Evolutionary conservation across 352 stramenopile species (phyloP).

Genomic region (Pythium scleroteichum): DNA sequence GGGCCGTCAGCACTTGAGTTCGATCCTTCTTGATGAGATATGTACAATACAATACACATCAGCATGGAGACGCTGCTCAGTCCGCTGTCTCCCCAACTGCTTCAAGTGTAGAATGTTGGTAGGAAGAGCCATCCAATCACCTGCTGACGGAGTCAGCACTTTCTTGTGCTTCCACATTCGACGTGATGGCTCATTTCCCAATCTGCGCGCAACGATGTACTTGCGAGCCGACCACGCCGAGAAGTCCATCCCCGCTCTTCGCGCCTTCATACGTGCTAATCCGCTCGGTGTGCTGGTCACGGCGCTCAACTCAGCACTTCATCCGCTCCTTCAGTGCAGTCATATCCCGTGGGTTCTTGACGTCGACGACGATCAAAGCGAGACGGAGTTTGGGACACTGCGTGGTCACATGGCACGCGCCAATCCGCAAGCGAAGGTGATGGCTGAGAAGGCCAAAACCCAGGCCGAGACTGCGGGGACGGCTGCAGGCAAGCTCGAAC

Average conservation of each 20-base stretch:
- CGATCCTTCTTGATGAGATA: too few species aligned
- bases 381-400: conserved; percentile 22
- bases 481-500: conserved; percentile 8
- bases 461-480: not conserved
- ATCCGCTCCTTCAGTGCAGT: conserved; percentile 27
- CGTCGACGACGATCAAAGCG: conserved; percentile 15
- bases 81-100: not conserved
- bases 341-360: conserved; percentile 30
- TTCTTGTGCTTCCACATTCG: too few species aligned
- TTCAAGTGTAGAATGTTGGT: conserved; percentile 10
- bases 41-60: too few species aligned
- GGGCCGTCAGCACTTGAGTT: too few species aligned
- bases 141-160: not conserved
- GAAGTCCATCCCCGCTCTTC: conserved; percentile 20
- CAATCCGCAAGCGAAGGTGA: conserved; percentile 20
- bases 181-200: conserved; percentile 2
- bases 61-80: too few species aligned
- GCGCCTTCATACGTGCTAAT: conserved; percentile 29
- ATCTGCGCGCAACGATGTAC: conserved; percentile 16
- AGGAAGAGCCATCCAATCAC: conserved; percentile 15
- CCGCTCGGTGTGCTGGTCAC: conserved; percentile 27
- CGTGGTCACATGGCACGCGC: conserved; percentile 26
- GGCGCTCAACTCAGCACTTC: conserved; percentile 14
- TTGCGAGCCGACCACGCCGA: conserved; percentile 25
- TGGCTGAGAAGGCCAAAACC: conserved; percentile 14